Percentiles rank a stretch among this genome's conserved stretches.
Evolutionary conservation across 1,139 yeast genomes (phyloP).

Genomic region (Hemisphaericaspora lyxosophila): DNA sequence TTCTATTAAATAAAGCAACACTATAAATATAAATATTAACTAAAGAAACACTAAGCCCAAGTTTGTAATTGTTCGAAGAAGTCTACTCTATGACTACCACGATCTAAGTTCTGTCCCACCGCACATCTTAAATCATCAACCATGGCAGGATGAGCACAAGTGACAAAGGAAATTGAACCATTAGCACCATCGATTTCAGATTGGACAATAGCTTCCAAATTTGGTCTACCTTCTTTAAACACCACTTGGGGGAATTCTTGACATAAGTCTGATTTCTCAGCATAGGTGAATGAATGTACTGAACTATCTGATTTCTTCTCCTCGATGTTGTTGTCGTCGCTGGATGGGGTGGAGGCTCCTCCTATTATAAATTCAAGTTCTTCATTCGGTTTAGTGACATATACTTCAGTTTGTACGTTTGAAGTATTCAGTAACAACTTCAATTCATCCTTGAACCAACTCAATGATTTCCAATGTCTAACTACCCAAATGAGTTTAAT

Average conservation of each 20-base stretch:
- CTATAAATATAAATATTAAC: background rate
- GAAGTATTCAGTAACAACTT: conserved; percentile 22
- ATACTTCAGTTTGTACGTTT: conserved; percentile 29
- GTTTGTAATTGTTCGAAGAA: conserved; percentile 31
- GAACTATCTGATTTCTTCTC: conserved; percentile 10
- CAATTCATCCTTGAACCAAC: conserved; percentile 39
- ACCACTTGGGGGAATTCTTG: conserved; percentile 22
- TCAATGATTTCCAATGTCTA: conserved; percentile 41
- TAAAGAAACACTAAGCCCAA: conserved; percentile 16
- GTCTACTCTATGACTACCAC: conserved; percentile 23
- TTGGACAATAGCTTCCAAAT: conserved; percentile 22
- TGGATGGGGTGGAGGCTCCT: conserved; percentile 3
- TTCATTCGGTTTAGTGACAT: conserved; percentile 29
- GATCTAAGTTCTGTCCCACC: conserved; percentile 22
- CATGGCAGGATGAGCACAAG: conserved; percentile 41
- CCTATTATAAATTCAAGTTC: conserved; percentile 9
- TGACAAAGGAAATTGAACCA: conserved; percentile 33
- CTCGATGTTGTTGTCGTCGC: conserved; percentile 15
- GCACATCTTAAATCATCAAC: conserved; percentile 31
- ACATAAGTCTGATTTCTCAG: conserved; percentile 9
- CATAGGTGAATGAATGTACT: conserved; percentile 2
- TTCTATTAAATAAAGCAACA: background rate
- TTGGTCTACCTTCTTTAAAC: conserved; percentile 33
- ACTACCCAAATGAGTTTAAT: conserved; percentile 38
- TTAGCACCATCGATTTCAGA: conserved; percentile 23